A percentile compares a stretch with the other conserved stretches of the same genome.
Evolutionary conservation across 2,329 filamentous ascomycete genomes (phyloP).

Genomic region (Aspergillus aculeatus): DNA sequence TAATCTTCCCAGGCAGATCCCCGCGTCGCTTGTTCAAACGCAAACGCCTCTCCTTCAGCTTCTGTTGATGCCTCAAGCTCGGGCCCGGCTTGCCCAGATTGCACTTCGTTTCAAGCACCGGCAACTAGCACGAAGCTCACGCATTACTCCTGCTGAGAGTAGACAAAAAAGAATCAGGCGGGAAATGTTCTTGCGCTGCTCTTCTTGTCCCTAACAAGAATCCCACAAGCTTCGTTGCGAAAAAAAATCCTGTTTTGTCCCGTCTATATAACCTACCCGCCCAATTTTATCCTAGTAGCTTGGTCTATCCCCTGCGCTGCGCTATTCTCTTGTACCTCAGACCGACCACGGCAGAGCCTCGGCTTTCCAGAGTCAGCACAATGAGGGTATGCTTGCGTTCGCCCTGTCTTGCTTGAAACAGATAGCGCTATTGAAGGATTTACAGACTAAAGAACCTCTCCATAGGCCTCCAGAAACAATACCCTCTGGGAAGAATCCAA

Average conservation of each 20-base stretch:
- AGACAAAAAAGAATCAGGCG: neutral
- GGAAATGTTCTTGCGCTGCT: neutral
- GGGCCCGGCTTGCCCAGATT: neutral
- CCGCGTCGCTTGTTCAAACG: neutral
- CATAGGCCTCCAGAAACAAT: slow-evolving; percentile 14
- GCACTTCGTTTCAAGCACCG: neutral
- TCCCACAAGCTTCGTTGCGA: neutral
- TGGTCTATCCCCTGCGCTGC: neutral
- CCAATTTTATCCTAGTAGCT: neutral
- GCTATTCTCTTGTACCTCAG: neutral
- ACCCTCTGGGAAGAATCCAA: slow-evolving; percentile 24
- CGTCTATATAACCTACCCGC: neutral
- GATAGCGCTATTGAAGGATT: neutral
- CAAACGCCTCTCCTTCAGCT: neutral
- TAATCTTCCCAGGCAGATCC: neutral
- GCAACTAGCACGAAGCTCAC: neutral
- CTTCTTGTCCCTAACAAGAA: neutral
- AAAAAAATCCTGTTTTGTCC: neutral
- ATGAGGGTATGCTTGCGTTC: slow-evolving; percentile 20
- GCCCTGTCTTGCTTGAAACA: neutral
- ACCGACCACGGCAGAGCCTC: neutral
- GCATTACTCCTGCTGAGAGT: neutral
- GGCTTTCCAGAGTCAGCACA: neutral
- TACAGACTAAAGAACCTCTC: neutral
- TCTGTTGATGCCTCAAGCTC: neutral